Conservation (phyloP, 768 basidiomycete species). For the Boletus rex-veris region DNA sequence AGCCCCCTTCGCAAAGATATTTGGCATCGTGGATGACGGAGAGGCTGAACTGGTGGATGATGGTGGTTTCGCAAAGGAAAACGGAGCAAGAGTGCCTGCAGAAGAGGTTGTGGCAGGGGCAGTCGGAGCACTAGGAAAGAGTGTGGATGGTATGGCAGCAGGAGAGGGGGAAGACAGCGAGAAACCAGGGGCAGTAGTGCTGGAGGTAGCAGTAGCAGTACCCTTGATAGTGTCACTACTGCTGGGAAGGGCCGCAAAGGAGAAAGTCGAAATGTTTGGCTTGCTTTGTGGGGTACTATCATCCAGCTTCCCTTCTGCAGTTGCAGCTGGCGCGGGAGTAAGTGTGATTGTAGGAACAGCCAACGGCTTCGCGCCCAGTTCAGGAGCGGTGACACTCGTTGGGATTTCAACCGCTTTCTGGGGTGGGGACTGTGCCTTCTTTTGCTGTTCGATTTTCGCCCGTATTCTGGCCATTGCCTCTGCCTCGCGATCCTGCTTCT, state of each 20-base stretch:
- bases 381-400: slow-evolving; percentile 23
- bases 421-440: slow-evolving; percentile 36
- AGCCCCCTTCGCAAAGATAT: slow-evolving; percentile 32
- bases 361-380: slow-evolving; percentile 17
- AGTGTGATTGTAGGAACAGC: slow-evolving; percentile 28
- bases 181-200: slow-evolving; percentile 15
- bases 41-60: neutral
- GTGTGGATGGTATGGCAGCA: slow-evolving; percentile 14
- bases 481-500: slow-evolving; percentile 82
- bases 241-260: slow-evolving; percentile 8
- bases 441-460: slow-evolving; percentile 44
- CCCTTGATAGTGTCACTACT: slow-evolving; percentile 9
- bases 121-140: slow-evolving; percentile 5
- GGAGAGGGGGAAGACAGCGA: slow-evolving; percentile 29
- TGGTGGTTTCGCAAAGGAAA: slow-evolving; percentile 18
- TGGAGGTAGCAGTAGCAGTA: neutral
- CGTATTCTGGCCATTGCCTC: slow-evolving; percentile 73
- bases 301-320: slow-evolving; percentile 5
- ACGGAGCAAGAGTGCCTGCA: slow-evolving; percentile 6
- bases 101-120: slow-evolving; percentile 12
- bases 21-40: slow-evolving; percentile 21
- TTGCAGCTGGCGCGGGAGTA: slow-evolving; percentile 20
- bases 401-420: slow-evolving; percentile 35
- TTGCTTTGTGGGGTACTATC: slow-evolving; percentile 13
- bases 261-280: slow-evolving; percentile 10